phyloP scores from a whole-genome alignment of 1,139 yeast species.

The Diutina catenulata region DNA sequence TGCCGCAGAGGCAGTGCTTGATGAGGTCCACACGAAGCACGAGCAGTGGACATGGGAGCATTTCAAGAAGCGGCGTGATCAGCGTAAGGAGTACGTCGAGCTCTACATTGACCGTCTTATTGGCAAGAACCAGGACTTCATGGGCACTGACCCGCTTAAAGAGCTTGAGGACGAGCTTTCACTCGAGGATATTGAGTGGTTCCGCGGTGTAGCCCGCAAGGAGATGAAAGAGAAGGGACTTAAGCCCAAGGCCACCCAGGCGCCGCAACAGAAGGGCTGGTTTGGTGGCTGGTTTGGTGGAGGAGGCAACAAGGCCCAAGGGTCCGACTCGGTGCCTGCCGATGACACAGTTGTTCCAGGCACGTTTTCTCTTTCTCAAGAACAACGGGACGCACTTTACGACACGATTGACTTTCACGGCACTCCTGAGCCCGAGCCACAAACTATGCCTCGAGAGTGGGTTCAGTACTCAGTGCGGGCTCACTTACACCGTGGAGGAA shows the following conservation, averaged over 20 bases:
- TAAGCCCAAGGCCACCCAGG: background rate
- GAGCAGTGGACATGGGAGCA: slow-evolving; percentile 86
- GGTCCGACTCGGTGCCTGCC: slow-evolving; percentile 7
- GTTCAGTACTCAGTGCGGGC: background rate
- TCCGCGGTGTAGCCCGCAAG: slow-evolving; percentile 66
- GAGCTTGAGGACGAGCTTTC: slow-evolving; percentile 47
- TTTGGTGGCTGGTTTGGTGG: slow-evolving; percentile 11
- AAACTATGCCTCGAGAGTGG: slow-evolving; percentile 53
- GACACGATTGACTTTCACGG: slow-evolving; percentile 91
- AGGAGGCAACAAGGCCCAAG: slow-evolving; percentile 13
- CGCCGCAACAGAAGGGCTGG: slow-evolving; percentile 14
- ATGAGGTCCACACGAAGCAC: slow-evolving; percentile 73
- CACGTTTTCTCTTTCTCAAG: slow-evolving; percentile 39
- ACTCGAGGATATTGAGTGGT: slow-evolving; percentile 75
- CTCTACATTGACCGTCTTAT: slow-evolving; percentile 51
- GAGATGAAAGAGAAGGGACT: background rate
- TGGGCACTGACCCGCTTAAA: slow-evolving; percentile 29
- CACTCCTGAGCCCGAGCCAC: too few species aligned
- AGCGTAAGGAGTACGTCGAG: slow-evolving; percentile 54
- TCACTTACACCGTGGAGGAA: background rate
- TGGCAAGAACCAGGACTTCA: slow-evolving; percentile 17
- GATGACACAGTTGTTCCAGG: slow-evolving; percentile 13
- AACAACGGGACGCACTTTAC: slow-evolving; percentile 71
- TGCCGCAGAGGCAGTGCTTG: slow-evolving; percentile 59
- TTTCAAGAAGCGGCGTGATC: slow-evolving; percentile 59